Base-by-base conservation (phyloP, 305 asterid genomes). In the Andrographis paniculata region DNA sequence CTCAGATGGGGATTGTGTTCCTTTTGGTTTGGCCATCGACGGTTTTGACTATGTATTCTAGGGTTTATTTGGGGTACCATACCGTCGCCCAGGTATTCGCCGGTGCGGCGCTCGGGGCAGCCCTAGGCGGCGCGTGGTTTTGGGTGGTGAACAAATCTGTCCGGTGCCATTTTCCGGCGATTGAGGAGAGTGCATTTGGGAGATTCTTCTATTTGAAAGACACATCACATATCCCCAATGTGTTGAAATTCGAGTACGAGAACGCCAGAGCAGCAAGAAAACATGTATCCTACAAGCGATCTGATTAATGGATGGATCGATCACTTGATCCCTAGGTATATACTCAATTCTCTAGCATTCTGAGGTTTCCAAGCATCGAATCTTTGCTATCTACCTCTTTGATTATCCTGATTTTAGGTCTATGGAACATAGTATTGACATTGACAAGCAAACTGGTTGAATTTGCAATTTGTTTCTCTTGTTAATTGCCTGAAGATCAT, bases 31-130 rank as follows among this genome's bases (percentile, higher is more conserved):
- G 98, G 96, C 98, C 98, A 0, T 5, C 70, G 72, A 86, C 96
- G 41, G 3, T 82, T 40, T 55, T 86, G 62, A 89, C 98, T 1
- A 27, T 82, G 84, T 66, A 64, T 58, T 85, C 94, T 2, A 72
- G 98, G 82, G 96, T 89, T 60, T 89, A 89, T 66, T 55, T 89
- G 70, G 98, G 98, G 44, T 89, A 89, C 62, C 97, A 88, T 52
- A 67, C 92, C 21, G 76, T 63, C 47, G 88, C 70, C 46, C 95
- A 87, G 78, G 98, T 89, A 20, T 72, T 85, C 28, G 94, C 98
- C 1, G 98, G 98, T 30, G 86, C 98, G 22, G 60, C 64, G 9
- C 48, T 89, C 28, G 98, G 98, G 46, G 58, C 63, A 7, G 55
- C 72, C 13, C 65, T 89, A 48, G 98, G 96, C 1, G 81, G 86